Evolutionary conservation across 441 rosid species (phyloP).

Genomic region (Manihot esculenta): DNA sequence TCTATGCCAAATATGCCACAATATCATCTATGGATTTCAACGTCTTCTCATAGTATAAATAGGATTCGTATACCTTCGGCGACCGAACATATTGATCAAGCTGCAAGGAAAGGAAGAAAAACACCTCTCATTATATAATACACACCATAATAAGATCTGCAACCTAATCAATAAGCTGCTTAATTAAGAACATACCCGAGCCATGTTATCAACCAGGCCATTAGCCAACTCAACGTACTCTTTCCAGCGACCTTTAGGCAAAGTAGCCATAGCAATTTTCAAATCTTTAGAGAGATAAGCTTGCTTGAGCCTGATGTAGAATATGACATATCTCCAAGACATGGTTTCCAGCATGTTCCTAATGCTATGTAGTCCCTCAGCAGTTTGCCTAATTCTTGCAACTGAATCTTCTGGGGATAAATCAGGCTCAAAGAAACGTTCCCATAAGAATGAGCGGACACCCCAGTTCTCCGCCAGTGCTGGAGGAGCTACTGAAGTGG

Average conservation of each 20-base stretch:
- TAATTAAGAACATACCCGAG: slow-evolving; percentile 44
- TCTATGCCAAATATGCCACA: slow-evolving; percentile 51
- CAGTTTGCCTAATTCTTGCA: slow-evolving; percentile 83
- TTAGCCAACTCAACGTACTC: slow-evolving; percentile 68
- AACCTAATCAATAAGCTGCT: no score
- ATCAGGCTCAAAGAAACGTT: slow-evolving; percentile 67
- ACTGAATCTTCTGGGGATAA: slow-evolving; percentile 83
- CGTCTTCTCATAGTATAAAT: slow-evolving; percentile 83
- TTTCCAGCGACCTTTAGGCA: slow-evolving; percentile 55
- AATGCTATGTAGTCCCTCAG: slow-evolving; percentile 71
- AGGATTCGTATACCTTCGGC: slow-evolving; percentile 87
- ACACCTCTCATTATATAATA: no score
- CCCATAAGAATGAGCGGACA: slow-evolving; percentile 64
- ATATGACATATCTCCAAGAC: slow-evolving; percentile 95
- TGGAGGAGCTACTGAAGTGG: slow-evolving; percentile 30
- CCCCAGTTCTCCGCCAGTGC: slow-evolving; percentile 88
- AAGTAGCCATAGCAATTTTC: slow-evolving; percentile 56
- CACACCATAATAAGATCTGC: no score
- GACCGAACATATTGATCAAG: slow-evolving; percentile 65
- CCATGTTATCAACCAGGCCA: slow-evolving; percentile 69
- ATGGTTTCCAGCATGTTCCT: slow-evolving; percentile 86
- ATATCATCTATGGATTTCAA: slow-evolving; percentile 70
- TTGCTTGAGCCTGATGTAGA: slow-evolving; percentile 69
- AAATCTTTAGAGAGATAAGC: slow-evolving; percentile 82
- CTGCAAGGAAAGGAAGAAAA: slow-evolving; percentile 33